Evolutionary conservation across 2,329 filamentous ascomycete genomes (phyloP).

Genomic region (Hypoxylon sp.): DNA sequence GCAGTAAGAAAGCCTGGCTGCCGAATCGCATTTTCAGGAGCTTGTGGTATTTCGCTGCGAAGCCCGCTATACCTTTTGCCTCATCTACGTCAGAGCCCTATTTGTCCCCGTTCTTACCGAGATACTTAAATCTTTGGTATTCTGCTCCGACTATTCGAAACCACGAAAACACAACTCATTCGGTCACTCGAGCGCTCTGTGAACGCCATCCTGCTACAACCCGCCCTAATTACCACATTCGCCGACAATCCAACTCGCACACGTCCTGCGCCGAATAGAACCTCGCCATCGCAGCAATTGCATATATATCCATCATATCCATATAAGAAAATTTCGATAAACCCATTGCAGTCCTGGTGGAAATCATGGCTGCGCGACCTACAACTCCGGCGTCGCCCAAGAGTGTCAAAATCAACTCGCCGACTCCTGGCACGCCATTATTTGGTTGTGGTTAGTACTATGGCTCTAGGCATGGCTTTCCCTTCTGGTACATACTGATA

Average conservation of each 20-base stretch:
- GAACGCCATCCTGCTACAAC: conserved; percentile 6
- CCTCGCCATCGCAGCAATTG: conserved; percentile 2
- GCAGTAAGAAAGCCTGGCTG: conserved; percentile 3
- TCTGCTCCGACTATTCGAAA: background rate
- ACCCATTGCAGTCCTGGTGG: background rate
- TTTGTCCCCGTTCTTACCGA: background rate
- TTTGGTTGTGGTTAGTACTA: conserved; percentile 72
- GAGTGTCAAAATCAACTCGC: conserved; percentile 70
- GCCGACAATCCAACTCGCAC: background rate
- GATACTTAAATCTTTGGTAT: conserved; percentile 3
- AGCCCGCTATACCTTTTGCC: background rate
- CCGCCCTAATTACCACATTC: background rate
- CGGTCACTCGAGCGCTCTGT: background rate
- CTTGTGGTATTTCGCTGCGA: conserved; percentile 6
- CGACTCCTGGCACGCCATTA: conserved; percentile 68
- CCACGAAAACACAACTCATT: background rate
- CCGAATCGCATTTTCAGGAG: conserved; percentile 28
- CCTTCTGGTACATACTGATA: conserved; percentile 48
- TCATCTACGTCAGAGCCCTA: conserved; percentile 8
- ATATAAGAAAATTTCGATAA: conserved; percentile 2
- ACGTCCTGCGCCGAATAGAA: background rate
- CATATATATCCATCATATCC: conserved; percentile 1
- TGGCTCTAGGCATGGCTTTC: background rate
- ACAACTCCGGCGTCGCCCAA: conserved; percentile 56
- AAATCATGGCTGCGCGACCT: conserved; percentile 50